Evolutionary conservation across 106 monocot species (phyloP), one percentile per base, ranked within the genome.

Genomic region (Platanthera guangdongensis): DNA sequence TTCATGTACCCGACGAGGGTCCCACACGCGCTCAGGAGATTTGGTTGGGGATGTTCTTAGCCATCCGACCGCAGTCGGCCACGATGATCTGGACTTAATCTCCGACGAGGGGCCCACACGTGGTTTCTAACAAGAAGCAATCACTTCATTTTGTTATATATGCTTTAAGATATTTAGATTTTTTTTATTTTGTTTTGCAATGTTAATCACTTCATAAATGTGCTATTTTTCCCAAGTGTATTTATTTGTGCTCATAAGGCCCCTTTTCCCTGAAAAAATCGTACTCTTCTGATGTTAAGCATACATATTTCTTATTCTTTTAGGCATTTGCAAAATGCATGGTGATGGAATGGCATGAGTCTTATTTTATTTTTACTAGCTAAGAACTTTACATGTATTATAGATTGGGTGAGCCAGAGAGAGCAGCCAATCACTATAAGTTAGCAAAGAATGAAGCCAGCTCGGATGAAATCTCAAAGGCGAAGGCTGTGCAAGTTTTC

Each of bases 391-490:
- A 62, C 6, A 19, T 14, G n/a, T 16, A 62, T 80, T 59, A 22
- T 48, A 90, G 90, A 72, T 62, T 90, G 54, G 90, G 90, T 60
- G 84, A 83, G 71, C 47, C 73, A 30, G 83, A 79, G 32, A 90
- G 74, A 53, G 87, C 90, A 16, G 22, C 81, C 12, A 67, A 83
- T 50, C 85, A 90, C 67, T 84, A 76, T 71, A 82, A 90, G 79
- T 59, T 85, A 6, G 76, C 85, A 15, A 65, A 81, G 77, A 75
- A 18, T 14, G 80, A 84, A 21, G 75, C 84, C 0, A 68, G 46
- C 6, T 9, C 57, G 2, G 21, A 71, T 25, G 90, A 85, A 49
- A 78, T 85, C n/a, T 47, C 71, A 4, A 50, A 45, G 75, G 73
- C 73, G 0, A 75, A 74, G 46, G 54, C 75, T 14, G 65, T 87